A percentile compares a stretch with the other conserved stretches of the same genome.
Conservation (phyloP, 2,329 filamentous ascomycete genomes). For the Nothophoma quercina region DNA sequence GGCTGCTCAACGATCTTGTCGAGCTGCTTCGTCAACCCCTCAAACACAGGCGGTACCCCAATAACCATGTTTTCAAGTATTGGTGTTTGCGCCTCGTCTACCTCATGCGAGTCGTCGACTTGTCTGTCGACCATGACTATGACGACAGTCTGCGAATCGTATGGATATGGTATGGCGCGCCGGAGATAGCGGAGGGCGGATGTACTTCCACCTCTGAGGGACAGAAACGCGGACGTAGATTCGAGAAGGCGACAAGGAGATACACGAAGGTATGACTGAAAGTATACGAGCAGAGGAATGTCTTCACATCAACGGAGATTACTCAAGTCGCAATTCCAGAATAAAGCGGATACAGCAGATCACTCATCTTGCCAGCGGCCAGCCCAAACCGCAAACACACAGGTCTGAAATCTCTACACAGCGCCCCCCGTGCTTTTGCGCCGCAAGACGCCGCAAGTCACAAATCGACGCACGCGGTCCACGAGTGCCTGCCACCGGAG, state of each 20-base stretch:
- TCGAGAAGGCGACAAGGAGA: background rate
- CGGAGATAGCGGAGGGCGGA: slow-evolving; percentile 16
- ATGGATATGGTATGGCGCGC: slow-evolving; percentile 18
- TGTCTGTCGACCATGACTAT: slow-evolving; percentile 28
- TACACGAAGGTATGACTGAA: background rate
- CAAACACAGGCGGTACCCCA: slow-evolving; percentile 48
- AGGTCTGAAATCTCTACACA: slow-evolving; percentile 15
- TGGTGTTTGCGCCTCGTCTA: slow-evolving; percentile 38
- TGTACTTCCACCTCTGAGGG: slow-evolving; percentile 8
- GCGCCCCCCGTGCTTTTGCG: slow-evolving; percentile 10
- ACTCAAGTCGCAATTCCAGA: slow-evolving; percentile 4
- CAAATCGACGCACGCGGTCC: slow-evolving; percentile 7
- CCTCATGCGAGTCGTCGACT: slow-evolving; percentile 30
- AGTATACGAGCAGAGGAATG: background rate
- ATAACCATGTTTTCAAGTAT: slow-evolving; percentile 48
- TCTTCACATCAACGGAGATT: slow-evolving; percentile 3
- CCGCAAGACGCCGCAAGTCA: slow-evolving; percentile 9
- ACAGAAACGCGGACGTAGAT: slow-evolving; percentile 4
- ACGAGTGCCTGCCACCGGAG: slow-evolving; percentile 3
- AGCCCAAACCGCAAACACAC: slow-evolving; percentile 13
- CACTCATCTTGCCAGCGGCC: slow-evolving; percentile 7
- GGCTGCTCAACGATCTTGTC: slow-evolving; percentile 47
- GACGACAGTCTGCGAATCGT: slow-evolving; percentile 19
- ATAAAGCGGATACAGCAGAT: slow-evolving; percentile 15
- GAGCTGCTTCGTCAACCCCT: slow-evolving; percentile 44